phyloP scores from a whole-genome alignment of 2,329 filamentous ascomycete genomes.

The Curvularia sp. region DNA sequence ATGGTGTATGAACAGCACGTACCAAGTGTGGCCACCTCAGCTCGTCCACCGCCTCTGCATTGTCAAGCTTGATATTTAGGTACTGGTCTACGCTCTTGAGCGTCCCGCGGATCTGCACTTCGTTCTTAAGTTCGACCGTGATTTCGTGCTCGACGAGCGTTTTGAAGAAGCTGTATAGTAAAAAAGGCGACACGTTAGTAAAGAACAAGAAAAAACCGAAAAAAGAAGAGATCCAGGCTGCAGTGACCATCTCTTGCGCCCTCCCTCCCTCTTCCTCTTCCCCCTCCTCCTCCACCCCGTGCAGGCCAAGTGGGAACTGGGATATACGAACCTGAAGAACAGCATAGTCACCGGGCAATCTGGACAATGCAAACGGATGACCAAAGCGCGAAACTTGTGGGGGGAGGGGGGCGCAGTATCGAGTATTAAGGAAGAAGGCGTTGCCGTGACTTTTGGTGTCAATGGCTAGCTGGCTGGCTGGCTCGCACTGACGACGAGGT shows the following conservation, averaged over 20 bases:
- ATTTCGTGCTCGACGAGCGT: conserved; percentile 97
- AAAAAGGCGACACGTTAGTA: background rate
- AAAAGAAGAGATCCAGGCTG: background rate
- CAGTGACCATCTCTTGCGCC: background rate
- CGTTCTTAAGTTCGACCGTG: conserved; percentile 98
- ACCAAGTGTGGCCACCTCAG: conserved; percentile 94
- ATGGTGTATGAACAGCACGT: conserved; percentile 14
- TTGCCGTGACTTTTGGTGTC: conserved; percentile 9
- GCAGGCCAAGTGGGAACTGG: background rate
- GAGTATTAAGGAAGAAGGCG: background rate
- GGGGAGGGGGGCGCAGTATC: background rate
- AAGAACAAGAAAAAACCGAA: background rate
- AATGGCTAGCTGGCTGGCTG: background rate
- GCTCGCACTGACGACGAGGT: conserved; percentile 14
- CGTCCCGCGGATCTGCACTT: conserved; percentile 94
- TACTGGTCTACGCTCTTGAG: conserved; percentile 99
- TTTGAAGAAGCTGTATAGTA: conserved; percentile 78
- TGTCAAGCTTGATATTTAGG: conserved; percentile 98
- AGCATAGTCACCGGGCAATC: conserved; percentile 52
- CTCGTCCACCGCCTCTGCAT: conserved; percentile 91
- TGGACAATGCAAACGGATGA: background rate
- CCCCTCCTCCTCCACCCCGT: background rate
- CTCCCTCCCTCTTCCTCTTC: too few relatives aligned
- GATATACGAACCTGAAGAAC: conserved; percentile 59
- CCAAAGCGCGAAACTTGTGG: too few relatives aligned